A percentile compares a stretch with the other conserved stretches of the same genome.
Evolutionary conservation across 192 early-diverging fungal species (phyloP).

Genomic region (Endogone sp.): DNA sequence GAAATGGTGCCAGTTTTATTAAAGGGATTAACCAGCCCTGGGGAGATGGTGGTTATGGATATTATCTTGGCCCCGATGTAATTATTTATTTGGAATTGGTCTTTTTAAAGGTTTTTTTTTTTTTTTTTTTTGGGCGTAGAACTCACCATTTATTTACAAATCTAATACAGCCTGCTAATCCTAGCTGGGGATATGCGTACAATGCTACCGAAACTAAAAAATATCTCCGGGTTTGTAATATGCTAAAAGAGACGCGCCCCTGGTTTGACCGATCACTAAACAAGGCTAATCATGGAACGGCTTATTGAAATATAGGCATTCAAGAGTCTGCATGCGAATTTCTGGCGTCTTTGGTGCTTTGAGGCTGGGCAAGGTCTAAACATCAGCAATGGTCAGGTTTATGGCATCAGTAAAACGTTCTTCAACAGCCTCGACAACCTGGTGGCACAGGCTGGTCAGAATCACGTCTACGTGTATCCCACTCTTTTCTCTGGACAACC

Average conservation of each 20-base stretch:
- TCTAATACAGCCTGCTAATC: background rate
- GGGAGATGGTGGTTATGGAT: background rate
- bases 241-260: too few relatives aligned
- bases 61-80: background rate
- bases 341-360: background rate
- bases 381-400: background rate
- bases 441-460: background rate
- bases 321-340: background rate
- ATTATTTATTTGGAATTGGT: too few relatives aligned
- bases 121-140: background rate
- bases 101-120: too few relatives aligned
- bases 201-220: background rate
- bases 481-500: background rate
- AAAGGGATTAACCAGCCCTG: background rate
- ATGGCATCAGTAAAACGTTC: background rate
- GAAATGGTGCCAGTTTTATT: too few relatives aligned
- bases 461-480: background rate
- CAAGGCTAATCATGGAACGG: too few relatives aligned
- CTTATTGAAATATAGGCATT: too few relatives aligned
- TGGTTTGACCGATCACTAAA: too few relatives aligned
- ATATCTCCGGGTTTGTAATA: too few relatives aligned
- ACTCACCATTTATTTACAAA: background rate
- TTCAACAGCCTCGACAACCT: conserved; percentile 1
- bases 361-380: conserved; percentile 1
- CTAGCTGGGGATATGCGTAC: background rate